Conservation (phyloP, 2,329 filamentous ascomycete species). For the Monilinia laxa region DNA sequence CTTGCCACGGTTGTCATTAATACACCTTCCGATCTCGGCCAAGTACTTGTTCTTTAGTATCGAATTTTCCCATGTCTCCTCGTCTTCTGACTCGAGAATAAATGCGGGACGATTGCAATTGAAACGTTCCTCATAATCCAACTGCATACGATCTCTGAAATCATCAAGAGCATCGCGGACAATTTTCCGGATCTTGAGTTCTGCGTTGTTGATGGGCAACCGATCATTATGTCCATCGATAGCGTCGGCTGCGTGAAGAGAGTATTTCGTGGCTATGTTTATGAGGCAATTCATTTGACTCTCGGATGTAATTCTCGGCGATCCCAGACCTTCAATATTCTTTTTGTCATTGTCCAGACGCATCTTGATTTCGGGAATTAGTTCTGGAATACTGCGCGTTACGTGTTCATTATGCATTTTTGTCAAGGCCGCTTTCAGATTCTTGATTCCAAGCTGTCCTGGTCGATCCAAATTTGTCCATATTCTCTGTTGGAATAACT, state of each 20-base stretch:
- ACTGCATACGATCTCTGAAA: background rate
- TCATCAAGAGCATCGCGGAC: constrained; percentile 1
- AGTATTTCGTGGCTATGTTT: background rate
- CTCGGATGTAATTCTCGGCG: background rate
- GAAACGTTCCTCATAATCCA: background rate
- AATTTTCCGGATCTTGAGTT: constrained; percentile 10
- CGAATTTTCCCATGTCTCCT: background rate
- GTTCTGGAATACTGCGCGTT: constrained; percentile 20
- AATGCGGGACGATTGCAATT: background rate
- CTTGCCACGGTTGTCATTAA: background rate
- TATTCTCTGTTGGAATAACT: background rate
- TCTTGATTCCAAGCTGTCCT: background rate
- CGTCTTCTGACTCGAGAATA: background rate
- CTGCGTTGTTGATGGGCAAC: background rate
- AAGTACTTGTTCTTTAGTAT: background rate
- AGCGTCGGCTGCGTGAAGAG: background rate
- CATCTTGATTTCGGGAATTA: constrained; percentile 12
- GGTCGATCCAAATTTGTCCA: background rate
- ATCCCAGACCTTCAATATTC: background rate
- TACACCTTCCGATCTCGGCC: background rate
- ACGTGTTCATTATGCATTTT: constrained; percentile 21
- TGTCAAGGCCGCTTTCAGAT: constrained; percentile 8
- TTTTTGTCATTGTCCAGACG: background rate
- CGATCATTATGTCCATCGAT: constrained; percentile 17
- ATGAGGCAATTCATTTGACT: constrained; percentile 4